phyloP scores from a whole-genome alignment of 2,329 filamentous ascomycete species.

The Neofusicoccum ribis region DNA sequence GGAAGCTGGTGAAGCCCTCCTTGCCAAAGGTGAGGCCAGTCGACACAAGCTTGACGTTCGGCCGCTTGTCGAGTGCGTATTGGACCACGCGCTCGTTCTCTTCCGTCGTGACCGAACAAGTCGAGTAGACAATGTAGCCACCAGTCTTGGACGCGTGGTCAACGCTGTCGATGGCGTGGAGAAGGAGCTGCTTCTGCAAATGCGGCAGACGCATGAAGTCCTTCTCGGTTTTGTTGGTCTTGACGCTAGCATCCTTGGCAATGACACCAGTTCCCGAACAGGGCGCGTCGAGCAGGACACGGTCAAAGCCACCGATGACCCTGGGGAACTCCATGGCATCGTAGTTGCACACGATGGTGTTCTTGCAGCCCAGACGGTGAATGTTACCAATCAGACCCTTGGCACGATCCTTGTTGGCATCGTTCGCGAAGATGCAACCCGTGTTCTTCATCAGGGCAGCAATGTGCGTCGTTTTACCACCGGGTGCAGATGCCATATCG shows the following conservation, averaged over 20 bases:
- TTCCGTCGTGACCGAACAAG: constrained; percentile 90
- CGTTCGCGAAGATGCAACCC: constrained; percentile 92
- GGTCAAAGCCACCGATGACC: constrained; percentile 93
- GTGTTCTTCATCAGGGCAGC: constrained; percentile 98
- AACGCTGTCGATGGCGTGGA: constrained; percentile 91
- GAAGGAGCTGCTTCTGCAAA: constrained; percentile 88
- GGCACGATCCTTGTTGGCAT: constrained; percentile 87
- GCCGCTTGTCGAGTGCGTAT: constrained; percentile 86
- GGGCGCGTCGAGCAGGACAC: constrained; percentile 89
- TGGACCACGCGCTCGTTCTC: constrained; percentile 93
- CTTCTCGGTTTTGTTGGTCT: constrained; percentile 95
- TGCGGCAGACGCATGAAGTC: constrained; percentile 95
- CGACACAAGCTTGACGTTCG: constrained; percentile 91
- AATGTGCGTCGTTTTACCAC: constrained; percentile 94
- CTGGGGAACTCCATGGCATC: constrained; percentile 92
- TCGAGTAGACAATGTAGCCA: constrained; percentile 95
- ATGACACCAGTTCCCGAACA: constrained; percentile 98
- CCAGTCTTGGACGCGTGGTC: constrained; percentile 90
- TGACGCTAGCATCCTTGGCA: constrained; percentile 92
- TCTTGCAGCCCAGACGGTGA: constrained; percentile 88
- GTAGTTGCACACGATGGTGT: constrained; percentile 93
- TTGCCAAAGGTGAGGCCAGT: constrained; percentile 88
- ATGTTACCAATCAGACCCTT: constrained; percentile 99
- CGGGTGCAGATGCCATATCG: constrained; percentile 92
- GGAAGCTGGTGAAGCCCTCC: constrained; percentile 87